Percentiles rank a stretch among this genome's conserved stretches.
Conservation (phyloP, 805 yeast species). For the Maudiozyma bulderi region DNA sequence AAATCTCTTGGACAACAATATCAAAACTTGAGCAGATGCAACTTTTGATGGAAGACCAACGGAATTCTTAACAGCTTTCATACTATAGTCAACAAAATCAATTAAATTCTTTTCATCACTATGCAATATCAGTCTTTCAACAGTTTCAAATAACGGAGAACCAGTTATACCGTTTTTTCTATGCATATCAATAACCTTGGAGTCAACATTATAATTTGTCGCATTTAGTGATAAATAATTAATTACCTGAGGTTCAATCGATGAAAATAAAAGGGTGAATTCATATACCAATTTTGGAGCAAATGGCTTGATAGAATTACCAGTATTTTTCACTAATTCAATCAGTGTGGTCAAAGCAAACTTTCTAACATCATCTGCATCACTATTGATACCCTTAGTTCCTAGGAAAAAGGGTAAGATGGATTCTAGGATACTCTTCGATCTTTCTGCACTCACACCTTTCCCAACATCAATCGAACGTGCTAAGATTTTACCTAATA, state of each 20-base stretch:
- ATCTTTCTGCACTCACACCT: constrained; percentile 32
- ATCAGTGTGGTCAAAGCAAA: constrained; percentile 72
- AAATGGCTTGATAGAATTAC: constrained; percentile 52
- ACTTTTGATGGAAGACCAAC: constrained; percentile 90
- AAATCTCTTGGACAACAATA: constrained; percentile 52
- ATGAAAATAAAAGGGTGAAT: constrained; percentile 63
- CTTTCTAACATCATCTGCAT: constrained; percentile 71
- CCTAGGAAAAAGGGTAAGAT: constrained; percentile 77
- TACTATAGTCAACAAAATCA: constrained; percentile 41
- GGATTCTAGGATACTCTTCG: constrained; percentile 40
- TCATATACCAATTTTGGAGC: constrained; percentile 62
- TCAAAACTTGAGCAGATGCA: constrained; percentile 68
- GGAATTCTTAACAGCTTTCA: constrained; percentile 50
- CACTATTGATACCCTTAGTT: constrained; percentile 66
- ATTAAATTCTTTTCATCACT: constrained; percentile 34
- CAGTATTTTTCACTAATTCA: constrained; percentile 56
- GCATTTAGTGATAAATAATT: constrained; percentile 84
- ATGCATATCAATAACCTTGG: constrained; percentile 65
- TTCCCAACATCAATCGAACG: constrained; percentile 42
- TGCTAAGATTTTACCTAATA: constrained; percentile 53
- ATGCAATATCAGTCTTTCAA: constrained; percentile 62
- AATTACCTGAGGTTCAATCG: constrained; percentile 82
- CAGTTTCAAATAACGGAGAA: constrained; percentile 84
- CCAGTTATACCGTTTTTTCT: constrained; percentile 62
- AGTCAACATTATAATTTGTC: constrained; percentile 67